phyloP scores from a whole-genome alignment of 1,139 yeast species.

The Kurtzmaniella quercitrusa region DNA sequence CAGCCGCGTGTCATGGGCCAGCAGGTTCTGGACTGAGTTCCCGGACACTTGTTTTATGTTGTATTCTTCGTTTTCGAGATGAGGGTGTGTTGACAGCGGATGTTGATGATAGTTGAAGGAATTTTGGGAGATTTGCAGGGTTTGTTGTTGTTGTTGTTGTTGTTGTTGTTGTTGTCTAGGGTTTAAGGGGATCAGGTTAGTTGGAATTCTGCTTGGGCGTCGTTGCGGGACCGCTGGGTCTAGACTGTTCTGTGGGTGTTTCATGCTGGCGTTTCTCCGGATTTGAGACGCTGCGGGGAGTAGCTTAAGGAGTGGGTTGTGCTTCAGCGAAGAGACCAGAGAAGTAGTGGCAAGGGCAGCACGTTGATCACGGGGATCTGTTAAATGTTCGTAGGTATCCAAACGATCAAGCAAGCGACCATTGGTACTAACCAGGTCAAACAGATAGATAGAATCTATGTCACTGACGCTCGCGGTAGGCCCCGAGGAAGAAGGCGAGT shows the following conservation, averaged over 20 bases:
- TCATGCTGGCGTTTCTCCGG: background rate
- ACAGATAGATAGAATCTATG: slow-evolving; percentile 36
- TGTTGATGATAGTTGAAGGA: too few relatives aligned
- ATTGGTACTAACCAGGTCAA: slow-evolving; percentile 42
- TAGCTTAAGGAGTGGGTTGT: background rate
- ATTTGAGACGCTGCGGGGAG: background rate
- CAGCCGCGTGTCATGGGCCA: slow-evolving; percentile 5
- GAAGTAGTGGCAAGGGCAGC: background rate
- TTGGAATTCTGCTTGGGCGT: background rate
- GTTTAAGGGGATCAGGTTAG: too few relatives aligned
- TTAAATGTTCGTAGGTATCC: slow-evolving; percentile 20
- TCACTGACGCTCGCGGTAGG: slow-evolving; percentile 12
- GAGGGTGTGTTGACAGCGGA: background rate
- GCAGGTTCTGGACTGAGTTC: background rate
- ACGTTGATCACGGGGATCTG: background rate
- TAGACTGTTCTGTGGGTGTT: background rate
- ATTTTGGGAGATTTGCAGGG: too few relatives aligned
- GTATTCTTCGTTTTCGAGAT: slow-evolving; percentile 8
- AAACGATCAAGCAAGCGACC: slow-evolving; percentile 41
- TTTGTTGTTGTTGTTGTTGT: too few relatives aligned
- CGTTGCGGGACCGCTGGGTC: background rate
- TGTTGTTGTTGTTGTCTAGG: too few relatives aligned
- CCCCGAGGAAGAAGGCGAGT: background rate
- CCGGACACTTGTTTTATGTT: slow-evolving; percentile 4
- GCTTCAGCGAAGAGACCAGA: background rate